Evolutionary conservation across 441 rosid genomes (phyloP), one percentile per base, ranked within the genome.

Genomic region (Adansonia madagascariensis): DNA sequence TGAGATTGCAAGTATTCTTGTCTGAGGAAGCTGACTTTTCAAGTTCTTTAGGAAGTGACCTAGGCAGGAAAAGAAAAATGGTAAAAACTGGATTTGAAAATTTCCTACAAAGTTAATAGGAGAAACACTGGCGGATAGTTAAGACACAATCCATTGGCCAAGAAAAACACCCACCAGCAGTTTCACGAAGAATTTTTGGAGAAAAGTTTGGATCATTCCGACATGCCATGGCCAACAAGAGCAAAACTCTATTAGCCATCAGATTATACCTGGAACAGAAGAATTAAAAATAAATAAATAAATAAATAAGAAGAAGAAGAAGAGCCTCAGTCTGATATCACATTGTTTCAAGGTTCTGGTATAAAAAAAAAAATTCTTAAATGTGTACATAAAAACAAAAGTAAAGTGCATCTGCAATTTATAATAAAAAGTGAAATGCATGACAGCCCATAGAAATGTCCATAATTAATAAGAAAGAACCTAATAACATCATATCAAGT

Each of bases 11-110:
- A 97, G 97, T 81, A 97, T 92, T 86, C 99, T 97, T 65, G 98
- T 94, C 86, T 97, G 99, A 76, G 98, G 99, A 87, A 97, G 99
- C 76, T 97, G 98, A 83, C 99, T 97, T 81, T 92, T 97, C 77
- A 97, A 86, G 84, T 88, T 97, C 89, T 90, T 97, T 62, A 97
- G 84, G 88, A 97, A 97, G 82, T 97, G 99, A 72, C 99, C 99
- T 97, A 91, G 74, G 81, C 80, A 81, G 79, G 71, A 35, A 35
- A 55, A 59, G 41, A 35, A 76, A 86, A 79, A 69, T n/a, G 31
- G 64, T 39, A 18, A 49, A 71, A 44, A 76, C n/a, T 27, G 41
- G 41, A 35, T 76, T 27, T 24, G 31, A 52, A 61, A 69, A 57
- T 49, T 62, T 63, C 60, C 70, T 31, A 8, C 70, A 20, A 47